A percentile compares a stretch with the other conserved stretches of the same genome.
Conservation (phyloP, 163 green algal genomes). For the Scenedesmus sp. region DNA sequence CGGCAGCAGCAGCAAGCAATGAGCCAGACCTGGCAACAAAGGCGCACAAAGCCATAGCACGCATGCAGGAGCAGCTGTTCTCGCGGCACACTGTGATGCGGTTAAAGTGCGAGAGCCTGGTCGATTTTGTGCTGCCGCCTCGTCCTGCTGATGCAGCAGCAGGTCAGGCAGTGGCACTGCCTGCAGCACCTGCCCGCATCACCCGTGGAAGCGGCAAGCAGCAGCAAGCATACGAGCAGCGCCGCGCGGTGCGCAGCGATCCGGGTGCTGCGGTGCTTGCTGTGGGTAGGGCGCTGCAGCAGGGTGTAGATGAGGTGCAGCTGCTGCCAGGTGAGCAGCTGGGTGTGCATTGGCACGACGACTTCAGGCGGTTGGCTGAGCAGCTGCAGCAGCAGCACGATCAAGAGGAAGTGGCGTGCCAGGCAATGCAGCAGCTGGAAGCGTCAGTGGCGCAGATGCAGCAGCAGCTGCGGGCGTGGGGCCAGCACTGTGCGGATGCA, state of each 20-base stretch:
- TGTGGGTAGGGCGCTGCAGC: background rate
- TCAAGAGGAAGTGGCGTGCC: background rate
- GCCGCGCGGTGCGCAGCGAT: background rate
- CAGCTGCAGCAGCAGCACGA: slow-evolving; percentile 13
- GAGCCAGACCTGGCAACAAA: background rate
- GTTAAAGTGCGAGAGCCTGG: background rate
- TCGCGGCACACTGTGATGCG: background rate
- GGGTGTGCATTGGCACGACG: background rate
- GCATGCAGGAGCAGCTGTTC: background rate
- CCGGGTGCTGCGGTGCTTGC: background rate
- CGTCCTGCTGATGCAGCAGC: background rate
- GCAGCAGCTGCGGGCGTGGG: background rate
- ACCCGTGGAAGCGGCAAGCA: background rate
- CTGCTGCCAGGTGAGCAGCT: background rate
- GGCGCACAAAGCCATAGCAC: background rate
- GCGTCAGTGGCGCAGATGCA: background rate
- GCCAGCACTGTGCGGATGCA: background rate
- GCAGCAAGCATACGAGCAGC: background rate
- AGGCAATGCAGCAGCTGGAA: background rate
- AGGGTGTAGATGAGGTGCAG: background rate
- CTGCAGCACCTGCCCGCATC: background rate
- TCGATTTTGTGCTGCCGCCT: background rate
- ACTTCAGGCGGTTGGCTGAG: background rate
- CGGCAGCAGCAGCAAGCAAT: slow-evolving; percentile 1
- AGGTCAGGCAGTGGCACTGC: background rate